phyloP scores from a whole-genome alignment of 2,329 filamentous ascomycete genomes.

The Clarireedia hainanense region DNA sequence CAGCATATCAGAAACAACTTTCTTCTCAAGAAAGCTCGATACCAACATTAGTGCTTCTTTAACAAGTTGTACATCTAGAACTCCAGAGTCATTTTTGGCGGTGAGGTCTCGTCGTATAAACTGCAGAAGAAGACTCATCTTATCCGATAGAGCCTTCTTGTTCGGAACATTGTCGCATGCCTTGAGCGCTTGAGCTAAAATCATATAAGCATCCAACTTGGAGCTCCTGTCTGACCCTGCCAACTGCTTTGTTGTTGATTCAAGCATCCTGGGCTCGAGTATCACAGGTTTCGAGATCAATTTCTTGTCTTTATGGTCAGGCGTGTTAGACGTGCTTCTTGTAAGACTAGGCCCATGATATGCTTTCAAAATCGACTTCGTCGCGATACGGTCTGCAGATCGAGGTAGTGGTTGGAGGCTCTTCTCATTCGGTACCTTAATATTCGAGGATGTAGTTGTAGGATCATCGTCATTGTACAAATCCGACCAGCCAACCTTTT shows the following conservation, averaged over 20 bases:
- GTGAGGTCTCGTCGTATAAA: constrained; percentile 79
- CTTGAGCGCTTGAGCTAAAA: constrained; percentile 67
- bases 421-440: constrained; percentile 7
- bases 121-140: constrained; percentile 68
- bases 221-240: constrained; percentile 64
- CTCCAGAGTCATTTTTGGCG: constrained; percentile 47
- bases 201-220: constrained; percentile 79
- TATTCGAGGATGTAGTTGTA: constrained; percentile 22
- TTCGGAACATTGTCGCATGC: constrained; percentile 78
- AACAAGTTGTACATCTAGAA: constrained; percentile 59
- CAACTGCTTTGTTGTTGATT: constrained; percentile 76
- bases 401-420: constrained; percentile 18
- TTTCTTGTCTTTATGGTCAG: neutral
- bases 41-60: constrained; percentile 74
- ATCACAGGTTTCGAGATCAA: neutral
- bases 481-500: constrained; percentile 57
- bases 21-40: constrained; percentile 67
- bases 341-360: constrained; percentile 31
- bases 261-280: constrained; percentile 61
- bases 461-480: constrained; percentile 46
- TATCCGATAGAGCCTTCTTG: constrained; percentile 60
- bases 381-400: constrained; percentile 40
- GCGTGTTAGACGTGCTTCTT: constrained; percentile 46
- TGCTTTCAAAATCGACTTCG: constrained; percentile 78
- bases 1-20: constrained; percentile 61